Evolutionary conservation across 306 rosid species (phyloP).

Genomic region (Vigna mungo): DNA sequence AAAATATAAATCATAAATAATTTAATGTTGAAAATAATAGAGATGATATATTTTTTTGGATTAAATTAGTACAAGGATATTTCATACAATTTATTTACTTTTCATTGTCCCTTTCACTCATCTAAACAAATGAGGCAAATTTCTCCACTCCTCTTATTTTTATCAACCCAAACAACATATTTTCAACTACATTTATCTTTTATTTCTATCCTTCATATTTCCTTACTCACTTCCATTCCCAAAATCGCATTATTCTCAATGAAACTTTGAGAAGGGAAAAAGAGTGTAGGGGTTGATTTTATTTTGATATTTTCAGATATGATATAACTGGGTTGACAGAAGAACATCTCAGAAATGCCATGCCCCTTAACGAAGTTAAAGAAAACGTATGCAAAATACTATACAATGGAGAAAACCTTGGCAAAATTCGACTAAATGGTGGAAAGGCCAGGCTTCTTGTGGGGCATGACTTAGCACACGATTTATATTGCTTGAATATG

Average conservation of each 20-base stretch:
- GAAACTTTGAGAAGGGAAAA: neutral
- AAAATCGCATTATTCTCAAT: neutral
- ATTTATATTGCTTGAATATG: conserved; percentile 75
- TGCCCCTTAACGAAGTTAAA: conserved; percentile 71
- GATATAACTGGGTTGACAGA: conserved; percentile 80
- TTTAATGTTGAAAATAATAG: neutral
- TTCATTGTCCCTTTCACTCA: neutral
- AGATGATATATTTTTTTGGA: neutral
- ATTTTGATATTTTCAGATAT: conserved; percentile 57
- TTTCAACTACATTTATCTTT: neutral
- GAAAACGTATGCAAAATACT: conserved; percentile 69
- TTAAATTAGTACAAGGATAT: neutral
- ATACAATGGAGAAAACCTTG: conserved; percentile 70
- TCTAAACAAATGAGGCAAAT: neutral
- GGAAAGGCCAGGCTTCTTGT: conserved; percentile 86
- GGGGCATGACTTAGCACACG: conserved; percentile 79
- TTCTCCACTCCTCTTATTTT: neutral
- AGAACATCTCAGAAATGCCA: conserved; percentile 72
- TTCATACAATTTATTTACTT: neutral
- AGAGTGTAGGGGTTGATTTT: conserved; percentile 29
- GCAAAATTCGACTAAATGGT: conserved; percentile 62
- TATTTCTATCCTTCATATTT: neutral
- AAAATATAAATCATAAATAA: neutral
- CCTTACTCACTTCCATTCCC: neutral
- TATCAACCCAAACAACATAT: neutral